Evolutionary conservation across 2,329 filamentous ascomycete genomes (phyloP).

Genomic region (Neofusicoccum parvum): DNA sequence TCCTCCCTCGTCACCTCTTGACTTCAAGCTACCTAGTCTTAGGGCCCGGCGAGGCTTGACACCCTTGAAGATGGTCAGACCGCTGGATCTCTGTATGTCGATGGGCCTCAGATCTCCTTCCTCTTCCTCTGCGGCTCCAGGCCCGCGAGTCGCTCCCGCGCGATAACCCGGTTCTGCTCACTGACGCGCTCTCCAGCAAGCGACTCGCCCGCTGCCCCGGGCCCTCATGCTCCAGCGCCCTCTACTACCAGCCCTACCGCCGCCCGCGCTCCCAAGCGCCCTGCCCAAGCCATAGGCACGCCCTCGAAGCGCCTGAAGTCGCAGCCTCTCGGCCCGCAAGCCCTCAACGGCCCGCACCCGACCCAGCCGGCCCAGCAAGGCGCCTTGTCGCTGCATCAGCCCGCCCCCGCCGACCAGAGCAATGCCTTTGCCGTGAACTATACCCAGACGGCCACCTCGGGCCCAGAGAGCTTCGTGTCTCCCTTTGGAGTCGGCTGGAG

Average conservation of each 20-base stretch:
- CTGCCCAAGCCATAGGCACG: conserved; percentile 13
- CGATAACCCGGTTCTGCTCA: conserved; percentile 7
- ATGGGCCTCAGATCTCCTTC: conserved; percentile 14
- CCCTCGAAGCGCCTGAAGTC: conserved; percentile 20
- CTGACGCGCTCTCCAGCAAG: conserved; percentile 11
- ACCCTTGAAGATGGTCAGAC: conserved; percentile 23
- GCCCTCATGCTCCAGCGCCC: conserved; percentile 4
- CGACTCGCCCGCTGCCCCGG: conserved; percentile 16
- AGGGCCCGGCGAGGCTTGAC: conserved; percentile 21
- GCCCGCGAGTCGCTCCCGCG: conserved; percentile 1
- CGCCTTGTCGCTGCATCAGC: conserved; percentile 8
- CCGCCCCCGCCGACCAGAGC: conserved; percentile 7
- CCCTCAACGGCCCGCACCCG: conserved; percentile 1
- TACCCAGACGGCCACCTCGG: conserved; percentile 5
- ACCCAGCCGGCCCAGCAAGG: background rate
- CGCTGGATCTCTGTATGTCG: conserved; percentile 21
- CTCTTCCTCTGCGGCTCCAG: conserved; percentile 8
- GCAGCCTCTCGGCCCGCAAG: conserved; percentile 14
- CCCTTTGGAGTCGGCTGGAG: conserved; percentile 9
- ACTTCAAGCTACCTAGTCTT: conserved; percentile 23
- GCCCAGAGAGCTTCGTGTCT: conserved; percentile 10
- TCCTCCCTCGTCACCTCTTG: conserved; percentile 21
- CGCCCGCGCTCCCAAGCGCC: conserved; percentile 15
- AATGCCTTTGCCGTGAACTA: conserved; percentile 21
- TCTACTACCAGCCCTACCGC: conserved; percentile 9